Percentiles rank a stretch among this genome's conserved stretches.
These are phyloP conservation scores for Candida boleticola DNA, from an alignment of 805 yeast genomes.

Conservation along the genomic window DNA sequence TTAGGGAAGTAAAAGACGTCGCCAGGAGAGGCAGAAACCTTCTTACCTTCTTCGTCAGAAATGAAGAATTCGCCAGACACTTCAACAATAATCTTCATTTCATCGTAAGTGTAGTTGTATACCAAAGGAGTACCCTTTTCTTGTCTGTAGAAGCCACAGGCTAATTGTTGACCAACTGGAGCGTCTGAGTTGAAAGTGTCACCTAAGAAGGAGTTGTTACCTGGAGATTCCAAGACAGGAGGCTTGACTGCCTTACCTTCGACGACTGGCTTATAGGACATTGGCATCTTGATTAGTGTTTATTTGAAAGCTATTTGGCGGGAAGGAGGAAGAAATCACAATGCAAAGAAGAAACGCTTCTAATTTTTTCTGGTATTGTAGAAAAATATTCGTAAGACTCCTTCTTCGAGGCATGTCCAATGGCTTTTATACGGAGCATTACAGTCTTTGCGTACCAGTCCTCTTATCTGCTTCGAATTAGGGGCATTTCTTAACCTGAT, in stretches of 20 bases:
- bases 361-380: no score
- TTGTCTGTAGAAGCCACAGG: conserved; percentile 70
- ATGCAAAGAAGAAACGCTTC: no score
- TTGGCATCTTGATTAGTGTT: conserved; percentile 51
- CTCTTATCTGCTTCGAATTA: no score
- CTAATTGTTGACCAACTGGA: conserved; percentile 56
- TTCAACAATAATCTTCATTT: conserved; percentile 67
- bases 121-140: conserved; percentile 66
- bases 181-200: conserved; percentile 63
- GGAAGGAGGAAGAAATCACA: no score
- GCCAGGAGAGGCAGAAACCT: conserved; percentile 57
- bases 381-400: no score
- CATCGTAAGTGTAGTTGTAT: conserved; percentile 63
- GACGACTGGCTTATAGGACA: conserved; percentile 50
- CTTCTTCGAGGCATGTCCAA: no score
- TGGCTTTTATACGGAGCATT: no score
- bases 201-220: conserved; percentile 67
- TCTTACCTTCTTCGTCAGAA: conserved; percentile 62
- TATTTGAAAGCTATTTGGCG: neutral
- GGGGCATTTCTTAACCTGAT: neutral
- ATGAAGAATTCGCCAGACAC: conserved; percentile 64
- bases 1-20: conserved; percentile 66
- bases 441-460: no score
- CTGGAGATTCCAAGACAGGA: conserved; percentile 60
- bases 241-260: conserved; percentile 55